These are phyloP conservation scores for Fusarium goolgardi DNA, from an alignment of 2,329 filamentous ascomycete species.

Conservation along the genomic window DNA sequence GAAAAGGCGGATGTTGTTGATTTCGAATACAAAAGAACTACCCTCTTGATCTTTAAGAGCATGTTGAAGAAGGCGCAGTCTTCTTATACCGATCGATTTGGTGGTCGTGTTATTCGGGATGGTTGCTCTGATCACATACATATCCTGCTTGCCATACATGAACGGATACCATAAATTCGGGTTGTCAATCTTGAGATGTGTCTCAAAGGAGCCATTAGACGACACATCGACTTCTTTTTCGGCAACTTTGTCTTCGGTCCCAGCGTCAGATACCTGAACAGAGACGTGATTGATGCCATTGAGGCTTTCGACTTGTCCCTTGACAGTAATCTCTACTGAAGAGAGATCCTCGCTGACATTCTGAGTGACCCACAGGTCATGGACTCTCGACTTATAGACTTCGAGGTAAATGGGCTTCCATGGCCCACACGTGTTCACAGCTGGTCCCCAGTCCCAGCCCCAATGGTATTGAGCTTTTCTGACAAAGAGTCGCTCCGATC, in stretches of 20 bases:
- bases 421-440: conserved; percentile 2
- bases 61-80: not conserved
- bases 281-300: fast-evolving
- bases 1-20: conserved; percentile 15
- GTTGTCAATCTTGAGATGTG: fast-evolving
- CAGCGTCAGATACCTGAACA: not conserved
- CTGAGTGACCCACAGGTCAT: not conserved
- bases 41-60: not conserved
- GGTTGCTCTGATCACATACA: not conserved
- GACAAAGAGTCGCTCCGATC: not conserved
- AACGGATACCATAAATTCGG: conserved; percentile 9
- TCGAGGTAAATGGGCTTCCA: conserved; percentile 9
- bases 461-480: conserved; percentile 19
- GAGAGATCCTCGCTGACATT: not conserved
- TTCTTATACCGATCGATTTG: not conserved
- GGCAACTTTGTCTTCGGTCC: fast-evolving
- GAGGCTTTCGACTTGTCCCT: not conserved
- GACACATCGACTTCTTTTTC: fast-evolving
- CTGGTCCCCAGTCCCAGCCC: conserved; percentile 24
- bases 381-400: not conserved
- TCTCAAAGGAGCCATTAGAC: fast-evolving
- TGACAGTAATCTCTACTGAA: not conserved
- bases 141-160: not conserved
- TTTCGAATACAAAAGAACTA: conserved; percentile 3
- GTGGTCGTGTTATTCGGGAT: not conserved